phyloP scores from a whole-genome alignment of 371 early-diverging fungal species.

The Apophysomyces sp. region DNA sequence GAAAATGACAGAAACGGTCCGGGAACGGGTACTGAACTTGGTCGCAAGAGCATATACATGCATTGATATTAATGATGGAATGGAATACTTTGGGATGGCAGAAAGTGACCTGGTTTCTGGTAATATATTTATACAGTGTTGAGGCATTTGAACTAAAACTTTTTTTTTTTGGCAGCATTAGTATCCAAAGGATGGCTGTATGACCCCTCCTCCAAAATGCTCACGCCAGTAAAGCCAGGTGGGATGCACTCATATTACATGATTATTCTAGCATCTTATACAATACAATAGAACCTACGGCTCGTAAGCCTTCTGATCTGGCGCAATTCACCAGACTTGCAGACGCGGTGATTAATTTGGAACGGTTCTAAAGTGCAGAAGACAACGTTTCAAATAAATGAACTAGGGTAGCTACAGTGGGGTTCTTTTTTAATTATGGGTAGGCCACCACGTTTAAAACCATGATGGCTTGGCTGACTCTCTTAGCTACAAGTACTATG shows the following conservation, averaged over 20 bases:
- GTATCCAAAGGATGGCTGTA: constrained; percentile 2
- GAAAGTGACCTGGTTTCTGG: constrained; percentile 22
- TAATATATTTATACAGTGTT: neutral
- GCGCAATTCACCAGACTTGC: neutral
- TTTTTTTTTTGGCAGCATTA: neutral
- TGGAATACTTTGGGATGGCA: constrained; percentile 23
- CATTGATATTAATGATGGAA: constrained; percentile 19
- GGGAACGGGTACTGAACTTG: constrained; percentile 13
- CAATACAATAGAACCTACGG: neutral
- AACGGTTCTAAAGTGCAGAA: too few relatives aligned
- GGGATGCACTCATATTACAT: neutral
- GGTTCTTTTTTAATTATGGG: too few relatives aligned
- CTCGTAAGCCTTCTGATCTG: neutral
- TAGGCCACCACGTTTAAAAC: too few relatives aligned
- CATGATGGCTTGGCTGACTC: too few relatives aligned
- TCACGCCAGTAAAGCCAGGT: neutral
- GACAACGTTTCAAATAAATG: too few relatives aligned
- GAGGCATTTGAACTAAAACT: neutral
- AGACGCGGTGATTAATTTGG: constrained; percentile 3
- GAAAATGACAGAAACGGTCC: neutral
- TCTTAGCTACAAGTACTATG: too few relatives aligned
- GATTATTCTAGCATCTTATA: neutral
- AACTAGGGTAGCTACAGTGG: too few relatives aligned
- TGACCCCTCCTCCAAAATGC: neutral
- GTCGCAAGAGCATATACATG: constrained; percentile 22